Evolutionary conservation across 202 grass and related monocot species (phyloP).

Genomic region (Digitaria exilis): DNA sequence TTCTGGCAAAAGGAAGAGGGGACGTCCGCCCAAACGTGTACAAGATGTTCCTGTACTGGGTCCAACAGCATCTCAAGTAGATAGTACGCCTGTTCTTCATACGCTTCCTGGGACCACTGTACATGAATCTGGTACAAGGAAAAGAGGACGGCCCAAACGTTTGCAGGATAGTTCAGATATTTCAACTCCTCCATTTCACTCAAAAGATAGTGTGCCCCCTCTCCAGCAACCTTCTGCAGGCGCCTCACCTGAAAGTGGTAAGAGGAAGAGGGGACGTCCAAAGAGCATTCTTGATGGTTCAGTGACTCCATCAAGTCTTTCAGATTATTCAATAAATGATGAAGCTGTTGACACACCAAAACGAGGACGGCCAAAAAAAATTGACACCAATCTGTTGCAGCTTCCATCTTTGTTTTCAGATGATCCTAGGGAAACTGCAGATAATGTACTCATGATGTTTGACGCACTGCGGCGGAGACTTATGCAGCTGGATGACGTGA

Average conservation of each 20-base stretch:
- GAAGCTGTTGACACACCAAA: constrained; percentile 35
- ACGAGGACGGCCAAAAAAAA: constrained; percentile 44
- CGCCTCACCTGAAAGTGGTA: constrained; percentile 37
- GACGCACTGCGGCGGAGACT: constrained; percentile 78
- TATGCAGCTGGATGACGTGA: constrained; percentile 76
- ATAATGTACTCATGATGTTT: constrained; percentile 85
- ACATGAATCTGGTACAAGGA: constrained; percentile 43
- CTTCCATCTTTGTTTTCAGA: constrained; percentile 54
- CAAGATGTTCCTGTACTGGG: constrained; percentile 29
- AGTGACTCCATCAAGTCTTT: constrained; percentile 34
- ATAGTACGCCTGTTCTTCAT: constrained; percentile 35
- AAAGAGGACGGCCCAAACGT: constrained; percentile 39
- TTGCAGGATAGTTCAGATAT: constrained; percentile 38
- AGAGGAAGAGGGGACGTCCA: constrained; percentile 50
- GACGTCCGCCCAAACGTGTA: constrained; percentile 31
- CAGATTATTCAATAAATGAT: constrained; percentile 30
- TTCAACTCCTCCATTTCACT: constrained; percentile 33
- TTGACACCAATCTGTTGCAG: constrained; percentile 43
- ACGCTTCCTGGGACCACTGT: constrained; percentile 38
- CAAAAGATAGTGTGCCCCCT: constrained; percentile 30
- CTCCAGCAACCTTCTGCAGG: constrained; percentile 29
- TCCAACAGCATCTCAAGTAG: constrained; percentile 30
- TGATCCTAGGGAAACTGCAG: constrained; percentile 69
- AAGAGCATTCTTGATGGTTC: constrained; percentile 33
- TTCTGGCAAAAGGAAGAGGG: constrained; percentile 53